A percentile compares a stretch with the other conserved stretches of the same genome.
Conservation (phyloP, 352 stramenopile genomes). For the Pythium phragmitis region DNA sequence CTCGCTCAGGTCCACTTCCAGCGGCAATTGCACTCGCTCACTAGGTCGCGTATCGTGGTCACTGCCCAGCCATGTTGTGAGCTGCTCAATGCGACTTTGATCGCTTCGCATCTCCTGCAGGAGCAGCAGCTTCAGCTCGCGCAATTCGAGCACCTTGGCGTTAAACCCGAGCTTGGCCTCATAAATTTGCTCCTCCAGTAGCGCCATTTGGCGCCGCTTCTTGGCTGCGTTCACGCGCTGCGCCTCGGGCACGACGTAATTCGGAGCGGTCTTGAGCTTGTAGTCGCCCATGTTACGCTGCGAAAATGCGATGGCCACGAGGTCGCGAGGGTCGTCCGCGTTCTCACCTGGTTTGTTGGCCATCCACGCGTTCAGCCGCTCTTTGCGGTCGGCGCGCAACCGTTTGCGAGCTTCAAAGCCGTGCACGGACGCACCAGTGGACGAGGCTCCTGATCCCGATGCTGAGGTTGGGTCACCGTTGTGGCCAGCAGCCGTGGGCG, state of each 20-base stretch:
- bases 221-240: conserved; percentile 89
- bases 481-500: conserved; percentile 8
- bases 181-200: conserved; percentile 85
- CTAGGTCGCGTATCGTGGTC: background rate
- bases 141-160: conserved; percentile 85
- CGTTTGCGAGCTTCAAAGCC: conserved; percentile 84
- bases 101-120: conserved; percentile 67
- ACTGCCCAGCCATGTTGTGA: conserved; percentile 44
- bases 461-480: conserved; percentile 9
- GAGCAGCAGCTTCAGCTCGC: conserved; percentile 86
- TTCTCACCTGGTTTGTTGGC: conserved; percentile 82
- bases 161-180: conserved; percentile 87
- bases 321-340: conserved; percentile 87
- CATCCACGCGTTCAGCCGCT: conserved; percentile 57
- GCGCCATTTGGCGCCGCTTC: conserved; percentile 86
- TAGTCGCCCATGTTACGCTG: conserved; percentile 91
- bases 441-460: background rate
- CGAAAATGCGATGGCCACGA: conserved; percentile 89
- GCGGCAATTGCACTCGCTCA: background rate
- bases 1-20: conserved; percentile 69
- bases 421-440: conserved; percentile 42
- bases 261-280: conserved; percentile 85
- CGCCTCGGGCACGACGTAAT: conserved; percentile 89
- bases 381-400: conserved; percentile 70
- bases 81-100: conserved; percentile 45